Percentiles rank a stretch among this genome's conserved stretches.
Conservation (phyloP, 352 stramenopile species). For the Pythium aquatile region DNA sequence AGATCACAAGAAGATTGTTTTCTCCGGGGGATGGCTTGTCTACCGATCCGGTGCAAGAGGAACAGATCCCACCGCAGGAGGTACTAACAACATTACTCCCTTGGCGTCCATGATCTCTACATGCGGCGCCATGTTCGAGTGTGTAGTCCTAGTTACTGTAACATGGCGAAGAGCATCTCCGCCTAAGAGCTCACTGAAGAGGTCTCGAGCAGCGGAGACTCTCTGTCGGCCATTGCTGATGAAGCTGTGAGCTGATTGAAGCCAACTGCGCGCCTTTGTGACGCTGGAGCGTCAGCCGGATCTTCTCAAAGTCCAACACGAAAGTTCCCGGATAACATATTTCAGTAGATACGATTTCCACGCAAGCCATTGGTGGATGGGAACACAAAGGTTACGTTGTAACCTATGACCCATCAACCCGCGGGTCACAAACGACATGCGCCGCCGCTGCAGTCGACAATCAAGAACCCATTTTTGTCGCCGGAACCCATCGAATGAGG, state of each 20-base stretch:
- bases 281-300: conserved; percentile 15
- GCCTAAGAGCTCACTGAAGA: too few species aligned
- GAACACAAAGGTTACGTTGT: not conserved
- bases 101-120: too few species aligned
- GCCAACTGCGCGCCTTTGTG: conserved; percentile 15
- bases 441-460: not conserved
- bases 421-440: conserved; percentile 5
- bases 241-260: conserved; percentile 10
- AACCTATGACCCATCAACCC: not conserved
- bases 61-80: too few species aligned
- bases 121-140: too few species aligned
- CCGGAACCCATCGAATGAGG: conserved; percentile 12
- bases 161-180: too few species aligned
- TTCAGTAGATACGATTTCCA: conserved; percentile 12
- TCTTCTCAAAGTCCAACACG: not conserved
- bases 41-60: too few species aligned
- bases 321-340: conserved; percentile 5
- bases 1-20: too few species aligned
- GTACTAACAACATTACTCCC: too few species aligned
- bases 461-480: conserved; percentile 2
- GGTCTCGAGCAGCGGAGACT: too few species aligned
- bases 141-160: too few species aligned
- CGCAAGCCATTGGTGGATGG: not conserved
- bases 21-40: too few species aligned
- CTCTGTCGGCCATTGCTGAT: too few species aligned